Evolutionary conservation across 2,329 filamentous ascomycete species (phyloP), one percentile per base, ranked within the genome.

Genomic region (Trichoderma aggressivum): DNA sequence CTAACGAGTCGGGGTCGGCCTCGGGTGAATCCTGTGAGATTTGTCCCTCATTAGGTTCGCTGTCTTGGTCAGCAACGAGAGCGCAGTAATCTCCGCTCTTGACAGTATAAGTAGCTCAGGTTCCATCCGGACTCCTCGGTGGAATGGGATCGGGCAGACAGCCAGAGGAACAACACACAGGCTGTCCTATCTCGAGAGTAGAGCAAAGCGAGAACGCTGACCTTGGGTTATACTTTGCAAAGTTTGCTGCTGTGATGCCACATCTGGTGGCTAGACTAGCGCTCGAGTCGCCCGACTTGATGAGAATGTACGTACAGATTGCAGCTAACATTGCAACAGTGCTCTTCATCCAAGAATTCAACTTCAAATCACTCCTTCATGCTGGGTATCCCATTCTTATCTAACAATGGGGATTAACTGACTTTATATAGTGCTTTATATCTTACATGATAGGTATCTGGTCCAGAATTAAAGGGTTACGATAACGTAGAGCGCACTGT

Each of bases 131-230:
- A 43, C 75, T 72, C 5, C 75, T 75, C 72, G 78, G 73, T 1
- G 79, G 80, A 12, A 60, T 63, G 32, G 77, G 69, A 59, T 79
- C 75, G 0, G 80, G 78, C 7, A 80, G 70, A 0, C 63, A 71
- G 2, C 80, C 79, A 3, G 63, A 18, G 6, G 75, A 75, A 72
- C 79, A 81, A 72, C 3, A 28, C 26, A 28, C 5, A 5, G 26
- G 26, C 26, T 28, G 73, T 5, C 73, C 74, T 0, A 75, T 73
- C 3, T 28, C 28, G 8, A 84, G 74, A 0, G 67, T 75, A 6
- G 75, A 60, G 66, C 79, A 82, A 1, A 80, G 70, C 24, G 70
- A 69, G 1, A 16, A 8, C 36, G 16, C 18, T 7, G 69, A 28
- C 3, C 28, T 68, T 6, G 75, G 70, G 72, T 81, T 78, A 67